These are phyloP conservation scores for Daldinia bambusicola DNA, from an alignment of 495 filamentous ascomycete species.

Conservation along the genomic window DNA sequence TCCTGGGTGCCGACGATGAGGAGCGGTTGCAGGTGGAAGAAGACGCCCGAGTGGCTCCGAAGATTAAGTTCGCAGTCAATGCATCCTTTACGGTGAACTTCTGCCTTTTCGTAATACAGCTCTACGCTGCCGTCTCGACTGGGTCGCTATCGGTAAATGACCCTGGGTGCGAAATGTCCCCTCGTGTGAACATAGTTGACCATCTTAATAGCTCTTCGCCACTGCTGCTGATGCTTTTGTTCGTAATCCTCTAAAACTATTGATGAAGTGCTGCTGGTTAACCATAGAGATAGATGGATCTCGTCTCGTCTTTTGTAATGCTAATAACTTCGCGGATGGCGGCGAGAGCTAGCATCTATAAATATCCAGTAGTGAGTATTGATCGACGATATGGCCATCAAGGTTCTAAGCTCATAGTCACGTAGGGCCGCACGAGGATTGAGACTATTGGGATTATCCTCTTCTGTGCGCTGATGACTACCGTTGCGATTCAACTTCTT, in stretches of 20 bases:
- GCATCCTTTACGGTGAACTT: constrained; percentile 65
- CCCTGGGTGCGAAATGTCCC: constrained; percentile 27
- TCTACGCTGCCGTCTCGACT: constrained; percentile 67
- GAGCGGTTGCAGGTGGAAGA: constrained; percentile 60
- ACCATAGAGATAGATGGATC: constrained; percentile 59
- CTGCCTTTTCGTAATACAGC: constrained; percentile 65
- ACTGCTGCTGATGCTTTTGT: constrained; percentile 68
- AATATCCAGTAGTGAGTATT: constrained; percentile 62
- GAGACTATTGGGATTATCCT: constrained; percentile 68
- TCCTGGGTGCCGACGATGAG: constrained; percentile 63
- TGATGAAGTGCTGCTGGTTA: constrained; percentile 39
- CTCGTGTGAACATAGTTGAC: constrained; percentile 40
- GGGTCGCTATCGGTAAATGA: constrained; percentile 60
- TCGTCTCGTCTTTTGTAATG: constrained; percentile 68
- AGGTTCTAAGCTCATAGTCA: constrained; percentile 30
- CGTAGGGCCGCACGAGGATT: constrained; percentile 63
- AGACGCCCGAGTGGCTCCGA: constrained; percentile 59
- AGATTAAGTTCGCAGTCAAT: constrained; percentile 66
- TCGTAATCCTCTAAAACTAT: constrained; percentile 40
- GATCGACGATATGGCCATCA: constrained; percentile 5
- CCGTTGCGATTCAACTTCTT: constrained; percentile 64
- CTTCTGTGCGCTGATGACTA: constrained; percentile 68
- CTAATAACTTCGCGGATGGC: constrained; percentile 63
- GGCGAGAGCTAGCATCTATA: constrained; percentile 63
- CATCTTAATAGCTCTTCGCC: constrained; percentile 58